These are phyloP conservation scores for Ceratocystis lukuohia DNA, from an alignment of 2,329 filamentous ascomycete genomes.

Conservation along the genomic window DNA sequence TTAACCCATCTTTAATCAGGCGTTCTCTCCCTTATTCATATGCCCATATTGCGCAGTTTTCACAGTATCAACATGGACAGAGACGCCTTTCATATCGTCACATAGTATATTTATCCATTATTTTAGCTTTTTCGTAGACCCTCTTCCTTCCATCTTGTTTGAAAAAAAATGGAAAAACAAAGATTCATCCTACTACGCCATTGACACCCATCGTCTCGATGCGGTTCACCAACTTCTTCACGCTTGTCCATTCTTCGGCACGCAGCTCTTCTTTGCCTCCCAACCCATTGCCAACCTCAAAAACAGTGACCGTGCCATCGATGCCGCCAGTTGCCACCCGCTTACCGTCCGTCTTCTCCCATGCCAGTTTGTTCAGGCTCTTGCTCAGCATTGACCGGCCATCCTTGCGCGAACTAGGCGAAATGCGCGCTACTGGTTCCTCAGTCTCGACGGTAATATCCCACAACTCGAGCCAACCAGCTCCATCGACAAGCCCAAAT, in stretches of 20 bases:
- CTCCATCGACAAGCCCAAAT: conserved; percentile 87
- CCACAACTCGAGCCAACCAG: conserved; percentile 86
- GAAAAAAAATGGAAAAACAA: too few relatives aligned
- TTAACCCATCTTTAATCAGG: not conserved
- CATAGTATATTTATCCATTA: conserved; percentile 14
- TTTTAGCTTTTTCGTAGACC: not conserved
- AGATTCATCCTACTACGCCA: conserved; percentile 28
- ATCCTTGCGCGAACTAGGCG: conserved; percentile 53
- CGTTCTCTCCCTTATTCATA: not conserved
- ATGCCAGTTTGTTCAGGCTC: conserved; percentile 86
- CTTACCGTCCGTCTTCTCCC: conserved; percentile 82
- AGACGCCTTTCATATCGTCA: not conserved
- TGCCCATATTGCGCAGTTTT: not conserved
- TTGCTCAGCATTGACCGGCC: conserved; percentile 59
- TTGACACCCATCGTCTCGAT: conserved; percentile 50
- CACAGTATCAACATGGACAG: not conserved
- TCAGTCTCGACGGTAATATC: conserved; percentile 87
- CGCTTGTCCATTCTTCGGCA: conserved; percentile 80
- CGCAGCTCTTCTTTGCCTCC: conserved; percentile 74
- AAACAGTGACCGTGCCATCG: conserved; percentile 79
- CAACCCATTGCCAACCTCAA: conserved; percentile 72
- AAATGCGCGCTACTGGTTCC: conserved; percentile 71
- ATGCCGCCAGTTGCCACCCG: conserved; percentile 81
- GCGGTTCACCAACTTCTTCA: conserved; percentile 76
- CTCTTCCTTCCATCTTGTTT: not conserved